Conservation (phyloP, 768 basidiomycete genomes). For the Leucosporidium yakuticum region DNA sequence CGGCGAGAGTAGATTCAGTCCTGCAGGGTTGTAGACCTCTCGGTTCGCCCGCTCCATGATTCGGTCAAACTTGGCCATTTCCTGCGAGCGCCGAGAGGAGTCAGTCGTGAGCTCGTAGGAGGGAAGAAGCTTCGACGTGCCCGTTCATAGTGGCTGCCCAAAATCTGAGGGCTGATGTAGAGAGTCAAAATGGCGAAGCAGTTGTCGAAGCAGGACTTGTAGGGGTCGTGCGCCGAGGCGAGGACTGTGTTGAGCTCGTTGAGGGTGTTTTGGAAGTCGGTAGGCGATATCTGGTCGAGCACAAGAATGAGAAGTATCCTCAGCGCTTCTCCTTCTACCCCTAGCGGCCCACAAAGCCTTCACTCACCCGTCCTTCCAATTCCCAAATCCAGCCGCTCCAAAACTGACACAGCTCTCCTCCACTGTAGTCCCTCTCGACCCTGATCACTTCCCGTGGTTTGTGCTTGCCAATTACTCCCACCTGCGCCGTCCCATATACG, state of each 20-base stretch:
- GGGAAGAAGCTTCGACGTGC: constrained; percentile 45
- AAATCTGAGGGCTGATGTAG: constrained; percentile 67
- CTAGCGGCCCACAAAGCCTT: not conserved
- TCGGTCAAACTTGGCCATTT: constrained; percentile 62
- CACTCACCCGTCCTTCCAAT: constrained; percentile 79
- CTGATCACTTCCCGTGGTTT: constrained; percentile 87
- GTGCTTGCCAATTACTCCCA: constrained; percentile 80
- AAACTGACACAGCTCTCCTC: constrained; percentile 90
- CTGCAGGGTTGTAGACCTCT: constrained; percentile 72
- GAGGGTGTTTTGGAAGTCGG: constrained; percentile 81
- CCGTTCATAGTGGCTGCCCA: constrained; percentile 73
- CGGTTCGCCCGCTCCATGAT: constrained; percentile 65
- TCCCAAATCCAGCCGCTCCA: constrained; percentile 82
- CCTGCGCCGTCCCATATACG: constrained; percentile 58
- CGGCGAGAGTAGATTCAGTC: constrained; percentile 83
- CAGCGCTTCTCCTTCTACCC: not conserved
- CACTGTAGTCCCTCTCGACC: constrained; percentile 84
- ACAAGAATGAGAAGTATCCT: not conserved
- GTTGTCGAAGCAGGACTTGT: constrained; percentile 70
- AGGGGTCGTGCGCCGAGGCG: constrained; percentile 75
- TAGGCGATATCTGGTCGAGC: constrained; percentile 70
- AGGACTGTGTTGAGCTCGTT: constrained; percentile 83
- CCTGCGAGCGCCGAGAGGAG: constrained; percentile 49
- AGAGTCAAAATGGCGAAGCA: constrained; percentile 68
- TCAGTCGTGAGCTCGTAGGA: not conserved